These are phyloP conservation scores for Globisporangium apiculatum DNA, from an alignment of 352 stramenopile genomes.

Conservation along the genomic window DNA sequence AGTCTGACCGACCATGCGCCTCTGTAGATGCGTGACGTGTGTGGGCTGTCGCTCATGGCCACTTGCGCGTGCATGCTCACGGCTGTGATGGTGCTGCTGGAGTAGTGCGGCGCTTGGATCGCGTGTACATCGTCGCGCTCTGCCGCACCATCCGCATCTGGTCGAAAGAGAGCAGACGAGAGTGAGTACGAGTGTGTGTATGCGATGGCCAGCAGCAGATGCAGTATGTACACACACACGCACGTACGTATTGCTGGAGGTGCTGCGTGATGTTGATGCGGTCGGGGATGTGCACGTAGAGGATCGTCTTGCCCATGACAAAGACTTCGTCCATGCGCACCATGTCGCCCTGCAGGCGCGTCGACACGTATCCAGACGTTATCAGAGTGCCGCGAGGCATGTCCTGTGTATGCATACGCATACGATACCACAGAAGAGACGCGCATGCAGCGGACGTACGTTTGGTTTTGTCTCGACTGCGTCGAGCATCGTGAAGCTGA, in stretches of 20 bases:
- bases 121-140: conserved; percentile 78
- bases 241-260: conserved; percentile 69
- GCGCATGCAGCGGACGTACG: conserved; percentile 14
- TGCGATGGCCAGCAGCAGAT: neutral
- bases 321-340: conserved; percentile 79
- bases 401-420: neutral
- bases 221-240: neutral
- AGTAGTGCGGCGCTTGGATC: conserved; percentile 37
- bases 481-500: conserved; percentile 68
- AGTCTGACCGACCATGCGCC: neutral
- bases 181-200: conserved; percentile 1
- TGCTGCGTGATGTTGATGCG: conserved; percentile 77
- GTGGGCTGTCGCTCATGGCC: too few relatives aligned
- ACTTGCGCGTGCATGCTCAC: too few relatives aligned
- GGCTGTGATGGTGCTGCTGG: neutral
- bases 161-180: neutral
- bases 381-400: too few relatives aligned
- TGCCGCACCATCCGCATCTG: conserved; percentile 74
- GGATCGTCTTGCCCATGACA: conserved; percentile 80
- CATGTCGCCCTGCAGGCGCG: conserved; percentile 30
- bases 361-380: too few relatives aligned
- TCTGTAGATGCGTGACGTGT: neutral
- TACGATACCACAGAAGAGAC: too few relatives aligned
- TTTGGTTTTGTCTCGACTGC: conserved; percentile 69
- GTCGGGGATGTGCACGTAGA: conserved; percentile 85